These are phyloP conservation scores for Eucalyptus sideroxylon DNA, from an alignment of 345 rosid genomes.

Conservation along the genomic window DNA sequence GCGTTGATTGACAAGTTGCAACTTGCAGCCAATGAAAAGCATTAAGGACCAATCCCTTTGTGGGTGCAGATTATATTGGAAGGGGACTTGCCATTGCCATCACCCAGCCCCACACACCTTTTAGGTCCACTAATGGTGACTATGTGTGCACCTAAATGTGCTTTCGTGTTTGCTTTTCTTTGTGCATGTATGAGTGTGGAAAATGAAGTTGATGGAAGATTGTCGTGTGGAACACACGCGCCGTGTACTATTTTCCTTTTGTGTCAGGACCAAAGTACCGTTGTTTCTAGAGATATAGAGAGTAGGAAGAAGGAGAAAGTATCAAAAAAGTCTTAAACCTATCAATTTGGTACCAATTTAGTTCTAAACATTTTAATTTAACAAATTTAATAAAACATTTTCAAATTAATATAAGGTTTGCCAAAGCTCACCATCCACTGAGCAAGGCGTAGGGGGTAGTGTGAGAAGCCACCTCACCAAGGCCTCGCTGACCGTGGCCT, in stretches of 20 bases:
- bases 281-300: not conserved
- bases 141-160: not conserved
- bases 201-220: not conserved
- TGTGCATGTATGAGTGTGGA: not conserved
- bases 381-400: not conserved
- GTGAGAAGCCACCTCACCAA: too few relatives aligned
- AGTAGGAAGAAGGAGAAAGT: not conserved
- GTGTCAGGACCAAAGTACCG: fast-evolving
- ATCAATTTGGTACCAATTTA: fast-evolving
- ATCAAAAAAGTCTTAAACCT: fast-evolving
- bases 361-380: fast-evolving
- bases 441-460: too few relatives aligned
- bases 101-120: not conserved
- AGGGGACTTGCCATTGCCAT: not conserved
- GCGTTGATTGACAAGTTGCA: not conserved
- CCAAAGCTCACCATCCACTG: too few relatives aligned
- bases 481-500: fast-evolving
- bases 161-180: not conserved
- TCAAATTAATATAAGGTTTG: not conserved
- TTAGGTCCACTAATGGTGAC: not conserved
- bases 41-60: not conserved
- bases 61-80: not conserved
- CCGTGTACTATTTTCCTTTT: not conserved
- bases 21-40: not conserved
- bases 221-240: not conserved